Percentiles rank a stretch among this genome's conserved stretches.
Evolutionary conservation across 106 monocot genomes (phyloP).

Genomic region (Xerophyta viscosa): DNA sequence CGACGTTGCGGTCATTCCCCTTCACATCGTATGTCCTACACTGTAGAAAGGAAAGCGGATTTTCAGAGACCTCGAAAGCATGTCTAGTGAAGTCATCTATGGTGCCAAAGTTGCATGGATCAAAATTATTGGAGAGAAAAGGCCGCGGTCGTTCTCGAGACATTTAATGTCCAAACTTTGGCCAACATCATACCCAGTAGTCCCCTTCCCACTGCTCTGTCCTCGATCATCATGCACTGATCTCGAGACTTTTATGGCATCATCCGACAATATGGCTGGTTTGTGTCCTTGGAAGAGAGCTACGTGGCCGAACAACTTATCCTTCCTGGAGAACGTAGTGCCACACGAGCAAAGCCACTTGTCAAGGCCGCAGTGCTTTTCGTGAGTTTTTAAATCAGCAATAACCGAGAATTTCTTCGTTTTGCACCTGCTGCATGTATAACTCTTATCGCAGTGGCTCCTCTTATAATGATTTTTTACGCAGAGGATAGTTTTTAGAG

Average conservation of each 20-base stretch:
- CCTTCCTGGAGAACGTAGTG: conserved; percentile 80
- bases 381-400: conserved; percentile 84
- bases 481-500: conserved; percentile 85
- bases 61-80: neutral
- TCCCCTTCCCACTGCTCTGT: neutral
- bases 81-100: neutral
- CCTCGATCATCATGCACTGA: neutral
- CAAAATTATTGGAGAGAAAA: neutral
- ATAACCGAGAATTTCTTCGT: conserved; percentile 77
- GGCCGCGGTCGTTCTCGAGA: conserved; percentile 15
- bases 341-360: conserved; percentile 84
- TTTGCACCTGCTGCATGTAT: conserved; percentile 62
- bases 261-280: conserved; percentile 39
- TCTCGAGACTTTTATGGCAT: conserved; percentile 8
- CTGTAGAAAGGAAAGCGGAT: neutral
- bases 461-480: conserved; percentile 98
- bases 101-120: neutral
- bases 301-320: conserved; percentile 85
- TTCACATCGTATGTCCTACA: too few species aligned
- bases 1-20: too few species aligned
- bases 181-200: conserved; percentile 12
- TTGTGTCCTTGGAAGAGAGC: conserved; percentile 83
- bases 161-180: conserved; percentile 23
- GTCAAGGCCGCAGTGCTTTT: conserved; percentile 81
- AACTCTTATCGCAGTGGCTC: conserved; percentile 78